Conservation (phyloP, 2,329 filamentous ascomycete species). For the Dothideomycetes sp. region DNA sequence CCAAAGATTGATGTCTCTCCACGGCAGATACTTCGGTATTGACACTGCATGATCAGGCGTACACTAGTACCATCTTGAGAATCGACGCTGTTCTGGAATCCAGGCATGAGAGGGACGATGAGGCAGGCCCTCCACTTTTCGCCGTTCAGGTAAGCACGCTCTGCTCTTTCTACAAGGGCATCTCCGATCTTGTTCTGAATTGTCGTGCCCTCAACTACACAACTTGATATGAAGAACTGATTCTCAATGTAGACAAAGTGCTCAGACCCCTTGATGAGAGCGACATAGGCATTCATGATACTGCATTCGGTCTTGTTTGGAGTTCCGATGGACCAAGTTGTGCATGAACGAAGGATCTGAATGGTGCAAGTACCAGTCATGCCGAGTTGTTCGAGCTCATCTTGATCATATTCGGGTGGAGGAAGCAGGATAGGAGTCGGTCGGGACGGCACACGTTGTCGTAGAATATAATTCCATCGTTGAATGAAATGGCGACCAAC, state of each 20-base stretch:
- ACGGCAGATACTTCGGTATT: constrained; percentile 90
- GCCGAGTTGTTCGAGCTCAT: constrained; percentile 77
- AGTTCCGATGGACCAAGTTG: constrained; percentile 84
- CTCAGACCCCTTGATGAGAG: constrained; percentile 88
- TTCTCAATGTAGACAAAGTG: constrained; percentile 99
- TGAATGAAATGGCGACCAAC: constrained; percentile 94
- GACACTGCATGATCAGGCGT: constrained; percentile 90
- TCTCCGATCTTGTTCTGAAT: constrained; percentile 93
- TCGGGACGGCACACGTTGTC: constrained; percentile 83
- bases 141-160: constrained; percentile 68
- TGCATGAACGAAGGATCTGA: constrained; percentile 84
- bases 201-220: constrained; percentile 73
- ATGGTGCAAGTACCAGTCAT: constrained; percentile 92
- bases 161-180: constrained; percentile 83
- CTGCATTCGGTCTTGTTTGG: constrained; percentile 77
- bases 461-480: constrained; percentile 92
- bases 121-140: constrained; percentile 88
- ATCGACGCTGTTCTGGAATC: constrained; percentile 94
- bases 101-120: constrained; percentile 91
- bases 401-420: constrained; percentile 78
- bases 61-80: constrained; percentile 90
- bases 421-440: constrained; percentile 89
- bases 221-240: constrained; percentile 94
- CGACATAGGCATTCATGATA: constrained; percentile 90
- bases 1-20: constrained; percentile 89